phyloP scores from a whole-genome alignment of 352 stramenopile species.

The Phytophthora crassamura region DNA sequence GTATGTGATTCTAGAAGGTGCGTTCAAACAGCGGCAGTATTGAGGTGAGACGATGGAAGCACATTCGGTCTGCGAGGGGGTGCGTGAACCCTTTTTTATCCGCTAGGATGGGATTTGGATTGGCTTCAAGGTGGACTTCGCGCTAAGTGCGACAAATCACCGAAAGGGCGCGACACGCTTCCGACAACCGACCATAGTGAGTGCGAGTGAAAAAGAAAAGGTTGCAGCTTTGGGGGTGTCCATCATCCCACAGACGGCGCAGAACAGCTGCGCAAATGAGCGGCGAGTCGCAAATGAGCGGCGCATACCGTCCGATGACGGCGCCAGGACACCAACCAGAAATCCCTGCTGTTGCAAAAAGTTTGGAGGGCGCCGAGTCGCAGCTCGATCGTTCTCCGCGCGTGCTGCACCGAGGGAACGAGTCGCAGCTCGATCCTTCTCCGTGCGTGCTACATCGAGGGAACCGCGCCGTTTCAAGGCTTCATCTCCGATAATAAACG shows the following conservation, averaged over 20 bases:
- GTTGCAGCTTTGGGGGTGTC: slow-evolving; percentile 23
- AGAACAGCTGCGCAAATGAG: too few species aligned
- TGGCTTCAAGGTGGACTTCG: slow-evolving; percentile 42
- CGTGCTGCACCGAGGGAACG: too few species aligned
- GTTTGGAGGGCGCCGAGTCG: too few species aligned
- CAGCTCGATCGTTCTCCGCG: too few species aligned
- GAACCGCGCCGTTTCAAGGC: slow-evolving; percentile 15
- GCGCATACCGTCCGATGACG: too few species aligned
- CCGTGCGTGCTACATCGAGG: too few species aligned
- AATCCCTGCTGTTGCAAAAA: too few species aligned
- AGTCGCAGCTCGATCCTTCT: too few species aligned
- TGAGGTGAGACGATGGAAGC: not conserved
- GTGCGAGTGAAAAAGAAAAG: slow-evolving; percentile 8
- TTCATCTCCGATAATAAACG: too few species aligned
- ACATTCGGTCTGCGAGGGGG: slow-evolving; percentile 1
- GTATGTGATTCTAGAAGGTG: slow-evolving; percentile 8
- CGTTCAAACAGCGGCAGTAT: not conserved
- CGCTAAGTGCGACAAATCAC: slow-evolving; percentile 26
- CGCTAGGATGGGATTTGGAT: slow-evolving; percentile 29
- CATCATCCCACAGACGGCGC: not conserved
- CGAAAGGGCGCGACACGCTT: slow-evolving; percentile 23
- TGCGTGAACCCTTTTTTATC: slow-evolving; percentile 14
- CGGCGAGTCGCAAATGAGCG: too few species aligned
- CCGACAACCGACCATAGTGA: slow-evolving; percentile 38
- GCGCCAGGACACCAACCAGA: too few species aligned